Conservation (phyloP, 768 basidiomycete species). For the Russula dissimulans region DNA sequence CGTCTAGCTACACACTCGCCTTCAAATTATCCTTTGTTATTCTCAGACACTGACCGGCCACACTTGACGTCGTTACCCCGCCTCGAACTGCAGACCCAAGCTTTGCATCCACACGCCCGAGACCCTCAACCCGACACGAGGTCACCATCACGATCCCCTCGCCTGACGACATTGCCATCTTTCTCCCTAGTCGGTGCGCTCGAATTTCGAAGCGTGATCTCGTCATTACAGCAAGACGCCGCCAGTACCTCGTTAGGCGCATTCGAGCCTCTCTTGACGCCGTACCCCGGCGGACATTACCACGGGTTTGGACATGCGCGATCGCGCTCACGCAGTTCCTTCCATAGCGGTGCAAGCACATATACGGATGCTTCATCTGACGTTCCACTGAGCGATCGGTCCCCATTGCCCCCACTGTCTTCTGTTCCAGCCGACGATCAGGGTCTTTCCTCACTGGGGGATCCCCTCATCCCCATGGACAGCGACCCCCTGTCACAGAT, state of each 20-base stretch:
- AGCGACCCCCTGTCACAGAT: conserved; percentile 15
- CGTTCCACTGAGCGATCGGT: conserved; percentile 45
- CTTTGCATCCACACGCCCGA: conserved; percentile 30
- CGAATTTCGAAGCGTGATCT: conserved; percentile 89
- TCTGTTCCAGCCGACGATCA: conserved; percentile 17
- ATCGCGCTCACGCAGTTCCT: conserved; percentile 28
- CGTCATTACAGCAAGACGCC: conserved; percentile 65
- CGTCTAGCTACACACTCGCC: conserved; percentile 18
- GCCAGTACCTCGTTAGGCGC: conserved; percentile 46
- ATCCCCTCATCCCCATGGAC: conserved; percentile 15
- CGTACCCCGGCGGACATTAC: conserved; percentile 72
- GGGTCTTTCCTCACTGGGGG: not conserved
- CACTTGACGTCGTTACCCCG: conserved; percentile 37
- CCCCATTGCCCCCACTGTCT: conserved; percentile 28
- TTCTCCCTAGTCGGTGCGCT: conserved; percentile 92
- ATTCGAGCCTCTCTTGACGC: conserved; percentile 60
- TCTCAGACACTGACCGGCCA: conserved; percentile 21
- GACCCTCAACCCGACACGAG: conserved; percentile 39
- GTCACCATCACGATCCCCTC: conserved; percentile 34
- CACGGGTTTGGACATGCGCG: conserved; percentile 32
- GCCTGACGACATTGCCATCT: conserved; percentile 53
- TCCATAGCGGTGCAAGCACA: conserved; percentile 21
- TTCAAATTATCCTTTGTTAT: conserved; percentile 13
- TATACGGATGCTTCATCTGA: conserved; percentile 44
- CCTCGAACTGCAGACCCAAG: conserved; percentile 29